Base-by-base conservation (phyloP, 179 eudicot genomes). In the Spinacia oleracea region DNA sequence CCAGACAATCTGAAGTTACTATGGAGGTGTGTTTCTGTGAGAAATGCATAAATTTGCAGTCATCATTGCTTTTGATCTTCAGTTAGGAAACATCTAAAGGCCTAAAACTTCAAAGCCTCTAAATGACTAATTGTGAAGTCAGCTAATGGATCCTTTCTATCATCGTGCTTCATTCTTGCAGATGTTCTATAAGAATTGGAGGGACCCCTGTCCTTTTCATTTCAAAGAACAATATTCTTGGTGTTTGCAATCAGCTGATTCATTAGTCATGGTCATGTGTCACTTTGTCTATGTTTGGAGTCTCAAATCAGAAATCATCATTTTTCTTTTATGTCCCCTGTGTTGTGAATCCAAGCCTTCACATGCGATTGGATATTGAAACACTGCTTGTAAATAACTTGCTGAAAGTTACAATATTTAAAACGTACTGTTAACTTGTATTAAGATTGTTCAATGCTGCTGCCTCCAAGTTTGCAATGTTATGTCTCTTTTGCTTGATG, bases 1-100 rank as follows among this genome's bases (percentile, higher is more conserved):
- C 79, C 66, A 77, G 53, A 51, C 60, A 51, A 38, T 51, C 23
- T 67, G 65, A 77, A 53, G 73, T 38, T 68, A 68, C 74, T 50
- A 53, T 25, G 32, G 72, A 67, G 79, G 79, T 77, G 63, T n/a
- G 65, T 38, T 51, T 67, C 58, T 21, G 15, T 32, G 16, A 27
- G 60, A 45, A 21, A 46, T 50, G 32, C 23, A n/a, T 31, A 32
- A 3, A 23, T 10, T 6, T 42, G n/a, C 29, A 12, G 5, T 15
- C 45, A 8, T 64, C 70, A 21, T 20, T 46, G 63, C 62, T 20
- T 64, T 76, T 29, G 16, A 38, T 38, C 40, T 48, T 50, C 35
- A 31, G 40, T 8, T 25, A 45, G 25, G 20, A 16, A 5, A 72
- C 38, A 18, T 14, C 18, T 50, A 16, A 5, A 72, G n/a, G 9